These are phyloP conservation scores for Candida boleticola DNA, from an alignment of 805 yeast genomes.

Conservation along the genomic window DNA sequence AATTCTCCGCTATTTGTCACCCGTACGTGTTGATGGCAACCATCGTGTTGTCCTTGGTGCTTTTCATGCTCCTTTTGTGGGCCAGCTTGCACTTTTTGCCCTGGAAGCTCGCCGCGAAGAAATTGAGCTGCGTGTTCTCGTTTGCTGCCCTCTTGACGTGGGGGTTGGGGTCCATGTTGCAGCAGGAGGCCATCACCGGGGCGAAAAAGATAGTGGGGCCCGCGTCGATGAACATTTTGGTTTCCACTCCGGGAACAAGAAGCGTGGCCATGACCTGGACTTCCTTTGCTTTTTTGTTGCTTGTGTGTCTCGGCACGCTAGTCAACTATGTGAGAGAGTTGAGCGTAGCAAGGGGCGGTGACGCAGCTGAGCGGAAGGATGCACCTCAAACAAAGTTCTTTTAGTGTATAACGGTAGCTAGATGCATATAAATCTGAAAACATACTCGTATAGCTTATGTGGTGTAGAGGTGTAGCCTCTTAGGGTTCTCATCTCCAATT, in stretches of 20 bases:
- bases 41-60: conserved; percentile 40
- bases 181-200: conserved; percentile 53
- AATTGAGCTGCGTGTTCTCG: conserved; percentile 29
- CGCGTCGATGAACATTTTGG: conserved; percentile 50
- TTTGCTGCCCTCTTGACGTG: conserved; percentile 44
- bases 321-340: too few species aligned
- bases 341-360: too few species aligned
- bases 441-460: too few species aligned
- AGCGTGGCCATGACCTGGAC: conserved; percentile 64
- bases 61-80: conserved; percentile 44
- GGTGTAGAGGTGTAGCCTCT: too few species aligned
- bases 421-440: neutral
- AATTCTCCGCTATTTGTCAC: conserved; percentile 48
- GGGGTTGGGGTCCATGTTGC: conserved; percentile 68
- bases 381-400: too few species aligned
- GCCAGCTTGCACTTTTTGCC: conserved; percentile 52
- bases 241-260: conserved; percentile 45
- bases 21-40: conserved; percentile 54
- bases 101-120: conserved; percentile 21
- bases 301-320: conserved; percentile 40
- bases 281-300: conserved; percentile 47
- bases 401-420: neutral
- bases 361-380: too few species aligned
- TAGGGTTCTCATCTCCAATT: too few species aligned
- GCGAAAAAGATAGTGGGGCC: conserved; percentile 42